Percentiles rank a stretch among this genome's conserved stretches.
These are phyloP conservation scores for Vanderwaltozyma verrucispora DNA, from an alignment of 805 yeast genomes.

Conservation along the genomic window DNA sequence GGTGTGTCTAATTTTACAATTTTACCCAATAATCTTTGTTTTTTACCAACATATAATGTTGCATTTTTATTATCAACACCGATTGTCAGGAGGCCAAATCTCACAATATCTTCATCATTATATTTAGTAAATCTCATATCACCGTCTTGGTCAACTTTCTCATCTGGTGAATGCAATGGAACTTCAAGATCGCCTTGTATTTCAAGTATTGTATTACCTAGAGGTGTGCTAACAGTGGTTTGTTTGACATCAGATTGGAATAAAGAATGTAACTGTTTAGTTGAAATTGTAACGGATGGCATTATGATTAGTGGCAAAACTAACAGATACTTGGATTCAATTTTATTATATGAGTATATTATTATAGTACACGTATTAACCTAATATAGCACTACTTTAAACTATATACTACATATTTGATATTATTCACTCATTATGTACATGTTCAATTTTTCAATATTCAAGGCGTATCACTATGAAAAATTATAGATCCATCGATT, in stretches of 20 bases:
- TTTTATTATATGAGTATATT: too few relatives aligned
- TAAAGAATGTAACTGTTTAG: slow-evolving; percentile 14
- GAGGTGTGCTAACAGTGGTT: slow-evolving; percentile 30
- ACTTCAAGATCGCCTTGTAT: slow-evolving; percentile 64
- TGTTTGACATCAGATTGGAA: slow-evolving; percentile 10
- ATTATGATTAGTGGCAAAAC: too few relatives aligned
- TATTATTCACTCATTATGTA: too few relatives aligned
- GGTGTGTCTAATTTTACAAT: slow-evolving; percentile 54
- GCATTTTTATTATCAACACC: slow-evolving; percentile 31
- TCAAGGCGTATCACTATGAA: too few relatives aligned
- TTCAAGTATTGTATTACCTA: slow-evolving; percentile 53
- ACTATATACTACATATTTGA: too few relatives aligned
- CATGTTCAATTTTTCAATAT: too few relatives aligned
- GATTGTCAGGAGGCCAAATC: slow-evolving; percentile 20
- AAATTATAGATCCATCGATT: too few relatives aligned
- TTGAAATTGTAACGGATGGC: slow-evolving; percentile 22
- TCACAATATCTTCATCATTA: slow-evolving; percentile 11
- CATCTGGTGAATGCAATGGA: slow-evolving; percentile 24
- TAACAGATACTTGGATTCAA: too few relatives aligned
- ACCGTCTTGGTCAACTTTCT: slow-evolving; percentile 12
- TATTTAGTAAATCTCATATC: slow-evolving; percentile 9
- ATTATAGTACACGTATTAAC: too few relatives aligned
- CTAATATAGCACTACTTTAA: too few relatives aligned
- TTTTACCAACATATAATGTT: slow-evolving; percentile 52
- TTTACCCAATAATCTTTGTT: slow-evolving; percentile 59